A percentile compares a stretch with the other conserved stretches of the same genome.
These are phyloP conservation scores for Zea mays DNA, from an alignment of 176 grass and related monocot species.

Conservation along the genomic window Zm-B73-REFERENCE-NAM-5.0 NC_050099.1:4569501-4570000, in stretches of 20 bases:
- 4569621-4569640: too few species aligned
- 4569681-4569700: too few species aligned
- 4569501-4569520: constrained; percentile 16
- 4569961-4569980: too few species aligned
- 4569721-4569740: background rate
- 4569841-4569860: background rate
- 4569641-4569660: too few species aligned
- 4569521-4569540: constrained; percentile 14
- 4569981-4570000: too few species aligned
- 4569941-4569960: too few species aligned
- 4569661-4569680: too few species aligned
- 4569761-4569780: constrained; percentile 9
- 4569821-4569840: constrained; percentile 32
- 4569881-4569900: background rate
- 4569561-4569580: constrained; percentile 10
- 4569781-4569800: constrained; percentile 45
- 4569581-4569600: background rate
- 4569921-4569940: too few species aligned
- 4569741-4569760: background rate
- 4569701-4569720: background rate
- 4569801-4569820: constrained; percentile 42
- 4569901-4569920: too few species aligned
- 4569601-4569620: too few species aligned
- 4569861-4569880: constrained; percentile 30
- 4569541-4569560: background rate